These are phyloP conservation scores for Arthrobotrys musiformis DNA, from an alignment of 2,329 filamentous ascomycete species.

Conservation along the genomic window DNA sequence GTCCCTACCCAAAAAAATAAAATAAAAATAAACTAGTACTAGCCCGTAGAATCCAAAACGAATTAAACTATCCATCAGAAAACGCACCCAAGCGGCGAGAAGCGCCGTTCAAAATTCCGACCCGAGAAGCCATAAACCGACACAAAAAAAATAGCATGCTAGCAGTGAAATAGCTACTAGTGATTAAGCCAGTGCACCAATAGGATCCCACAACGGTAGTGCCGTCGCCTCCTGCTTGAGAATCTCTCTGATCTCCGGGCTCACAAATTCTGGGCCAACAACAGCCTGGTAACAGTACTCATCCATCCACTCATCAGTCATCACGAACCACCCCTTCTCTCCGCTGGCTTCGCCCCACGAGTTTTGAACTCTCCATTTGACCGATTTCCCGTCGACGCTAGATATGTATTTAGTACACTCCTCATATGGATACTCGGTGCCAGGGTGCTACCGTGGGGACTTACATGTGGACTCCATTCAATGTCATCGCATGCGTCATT, in stretches of 20 bases:
- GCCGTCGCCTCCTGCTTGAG: conserved; percentile 76
- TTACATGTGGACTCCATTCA: conserved; percentile 78
- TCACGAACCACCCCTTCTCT: conserved; percentile 86
- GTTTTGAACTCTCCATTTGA: conserved; percentile 88
- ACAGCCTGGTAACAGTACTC: conserved; percentile 88
- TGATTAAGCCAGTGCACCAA: conserved; percentile 78
- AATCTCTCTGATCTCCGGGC: conserved; percentile 75
- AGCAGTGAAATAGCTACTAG: no score
- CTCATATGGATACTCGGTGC: no score
- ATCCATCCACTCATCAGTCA: conserved; percentile 75
- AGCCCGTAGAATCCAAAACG: no score
- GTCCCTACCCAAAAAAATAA: no score
- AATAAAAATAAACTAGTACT: no score
- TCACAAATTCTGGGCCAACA: conserved; percentile 76
- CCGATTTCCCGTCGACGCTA: conserved; percentile 72
- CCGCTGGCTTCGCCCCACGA: conserved; percentile 79
- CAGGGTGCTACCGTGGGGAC: background rate
- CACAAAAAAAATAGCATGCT: no score
- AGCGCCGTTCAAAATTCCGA: no score
- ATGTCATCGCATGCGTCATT: conserved; percentile 94
- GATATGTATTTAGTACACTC: background rate
- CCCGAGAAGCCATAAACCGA: no score
- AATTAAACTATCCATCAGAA: no score
- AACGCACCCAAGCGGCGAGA: no score
- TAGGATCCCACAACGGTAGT: conserved; percentile 81